A percentile compares a stretch with the other conserved stretches of the same genome.
phyloP scores from a whole-genome alignment of 2,329 filamentous ascomycete genomes.

The Curvularia spicifera region DNA sequence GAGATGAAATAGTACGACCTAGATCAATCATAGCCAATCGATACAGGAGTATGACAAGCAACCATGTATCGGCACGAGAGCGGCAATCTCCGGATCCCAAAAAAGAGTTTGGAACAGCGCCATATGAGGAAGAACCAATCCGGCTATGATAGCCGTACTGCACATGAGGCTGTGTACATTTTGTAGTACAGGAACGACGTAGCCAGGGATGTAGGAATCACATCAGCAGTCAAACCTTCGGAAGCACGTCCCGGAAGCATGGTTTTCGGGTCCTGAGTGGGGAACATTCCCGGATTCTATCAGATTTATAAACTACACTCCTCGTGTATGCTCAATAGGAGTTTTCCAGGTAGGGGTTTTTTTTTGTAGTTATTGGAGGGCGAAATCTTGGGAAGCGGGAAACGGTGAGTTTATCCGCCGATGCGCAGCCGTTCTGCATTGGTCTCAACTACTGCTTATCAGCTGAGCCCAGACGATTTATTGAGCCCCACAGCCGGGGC shows the following conservation, averaged over 20 bases:
- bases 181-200: background rate
- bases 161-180: background rate
- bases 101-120: background rate
- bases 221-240: background rate
- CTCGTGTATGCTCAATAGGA: background rate
- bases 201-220: background rate
- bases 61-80: constrained; percentile 1
- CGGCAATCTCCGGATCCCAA: background rate
- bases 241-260: background rate
- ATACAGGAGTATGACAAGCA: background rate
- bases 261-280: background rate
- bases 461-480: background rate
- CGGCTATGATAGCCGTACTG: no score
- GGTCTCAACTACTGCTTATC: background rate
- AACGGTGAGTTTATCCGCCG: background rate
- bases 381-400: background rate
- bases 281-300: background rate
- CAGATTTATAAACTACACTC: no score
- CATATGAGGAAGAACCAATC: background rate
- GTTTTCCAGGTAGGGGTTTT: background rate
- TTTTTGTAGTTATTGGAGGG: background rate
- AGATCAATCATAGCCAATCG: background rate
- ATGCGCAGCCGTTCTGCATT: background rate
- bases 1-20: background rate
- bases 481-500: constrained; percentile 1